Evolutionary conservation across 345 rosid species (phyloP).

Genomic region (Draba incana): DNA sequence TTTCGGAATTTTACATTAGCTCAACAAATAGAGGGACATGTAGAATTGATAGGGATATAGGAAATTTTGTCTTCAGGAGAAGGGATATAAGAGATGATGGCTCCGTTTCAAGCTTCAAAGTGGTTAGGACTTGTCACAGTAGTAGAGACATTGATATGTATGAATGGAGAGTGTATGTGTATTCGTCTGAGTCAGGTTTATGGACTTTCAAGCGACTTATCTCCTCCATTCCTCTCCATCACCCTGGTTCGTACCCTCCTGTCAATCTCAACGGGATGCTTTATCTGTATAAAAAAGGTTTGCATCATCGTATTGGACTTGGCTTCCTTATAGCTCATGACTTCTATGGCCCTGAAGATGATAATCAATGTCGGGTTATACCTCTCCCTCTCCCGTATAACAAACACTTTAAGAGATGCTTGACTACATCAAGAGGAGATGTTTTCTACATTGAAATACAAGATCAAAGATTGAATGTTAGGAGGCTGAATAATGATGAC

Average conservation of each 20-base stretch:
- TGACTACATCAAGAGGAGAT: neutral
- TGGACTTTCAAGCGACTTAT: constrained; percentile 18
- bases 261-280: no score
- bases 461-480: no score
- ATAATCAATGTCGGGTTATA: neutral
- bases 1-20: no score
- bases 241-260: no score
- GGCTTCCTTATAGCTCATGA: neutral
- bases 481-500: no score
- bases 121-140: constrained; percentile 2
- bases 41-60: no score
- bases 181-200: constrained; percentile 16
- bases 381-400: neutral
- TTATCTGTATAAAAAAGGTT: no score
- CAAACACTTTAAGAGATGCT: neutral
- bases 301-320: no score
- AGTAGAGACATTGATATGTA: neutral
- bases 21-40: no score
- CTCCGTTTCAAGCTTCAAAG: constrained; percentile 24
- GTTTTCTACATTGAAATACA: neutral
- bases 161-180: constrained; percentile 24
- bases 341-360: neutral
- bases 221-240: no score
- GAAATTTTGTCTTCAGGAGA: no score
- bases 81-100: no score